Evolutionary conservation across 1,139 yeast species (phyloP).

Genomic region (Taphrina communis): DNA sequence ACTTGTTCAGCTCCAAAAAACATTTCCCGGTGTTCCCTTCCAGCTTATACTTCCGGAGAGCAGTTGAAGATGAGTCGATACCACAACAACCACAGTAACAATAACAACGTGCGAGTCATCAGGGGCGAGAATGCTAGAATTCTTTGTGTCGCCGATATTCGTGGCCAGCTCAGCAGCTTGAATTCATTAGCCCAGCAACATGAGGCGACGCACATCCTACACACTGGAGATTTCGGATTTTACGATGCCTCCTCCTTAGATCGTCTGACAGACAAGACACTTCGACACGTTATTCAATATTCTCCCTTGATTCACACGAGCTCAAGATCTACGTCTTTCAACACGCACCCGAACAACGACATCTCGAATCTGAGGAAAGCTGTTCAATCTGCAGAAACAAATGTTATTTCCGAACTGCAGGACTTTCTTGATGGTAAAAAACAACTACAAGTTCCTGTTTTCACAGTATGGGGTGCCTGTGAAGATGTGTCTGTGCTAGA

Average conservation of each 20-base stretch:
- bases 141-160: constrained; percentile 57
- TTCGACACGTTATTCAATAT: constrained; percentile 71
- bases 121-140: constrained; percentile 50
- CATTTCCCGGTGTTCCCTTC: not conserved
- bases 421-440: constrained; percentile 59
- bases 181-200: constrained; percentile 58
- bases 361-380: constrained; percentile 54
- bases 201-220: constrained; percentile 63
- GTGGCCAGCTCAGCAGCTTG: constrained; percentile 56
- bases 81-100: constrained; percentile 26
- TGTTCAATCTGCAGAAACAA: constrained; percentile 44
- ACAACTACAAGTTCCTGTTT: constrained; percentile 66
- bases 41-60: not conserved
- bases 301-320: constrained; percentile 57
- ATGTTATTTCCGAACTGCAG: constrained; percentile 60
- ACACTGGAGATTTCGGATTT: constrained; percentile 82
- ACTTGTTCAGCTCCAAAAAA: no score
- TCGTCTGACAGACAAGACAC: constrained; percentile 55
- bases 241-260: constrained; percentile 66
- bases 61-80: constrained; percentile 25
- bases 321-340: constrained; percentile 32
- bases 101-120: constrained; percentile 17
- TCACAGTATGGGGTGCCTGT: constrained; percentile 74
- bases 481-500: constrained; percentile 74
- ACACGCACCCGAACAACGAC: constrained; percentile 50